Base-by-base conservation (phyloP, 169 alveolate genomes). In the Eimeria mitis region DNA sequence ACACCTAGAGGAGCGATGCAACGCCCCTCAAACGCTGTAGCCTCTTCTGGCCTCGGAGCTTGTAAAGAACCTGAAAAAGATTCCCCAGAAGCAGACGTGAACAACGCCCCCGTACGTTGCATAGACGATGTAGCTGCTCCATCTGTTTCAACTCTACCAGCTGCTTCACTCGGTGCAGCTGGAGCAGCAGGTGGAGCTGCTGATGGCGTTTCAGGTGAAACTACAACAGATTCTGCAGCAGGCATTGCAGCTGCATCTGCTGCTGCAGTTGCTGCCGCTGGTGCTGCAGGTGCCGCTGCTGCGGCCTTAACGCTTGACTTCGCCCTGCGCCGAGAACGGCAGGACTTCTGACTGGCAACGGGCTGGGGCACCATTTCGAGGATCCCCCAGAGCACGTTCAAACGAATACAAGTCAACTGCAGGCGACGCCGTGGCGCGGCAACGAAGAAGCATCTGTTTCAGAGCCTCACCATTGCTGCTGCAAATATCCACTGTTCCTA, bases 271-370 rank as follows among this genome's bases (percentile, higher is more conserved):
- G 63, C 40, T 7, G 54, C 49, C 0, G 52, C 49, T 73, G 31
- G 40, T 59, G 73, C 47, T 85, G 91, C 79, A n/a, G 91, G 76
- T 61, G 79, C 78, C 40, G 78, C 91, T 34, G 65, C 91, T 59
- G 91, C 40, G 63, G 91, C 78, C 9, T 34, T 16, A 16, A 19
- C 59, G 56, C n/a, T 40, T 44, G 61, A 61, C 91, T 61, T 61
- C 63, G 59, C 23, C 78, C 23, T 14, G 23, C 91, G 91, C 91
- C 91, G 79, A 19, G 91, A n/a, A 44, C 44, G 70, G 37, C 83
- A 28, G 37, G 52, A 28, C 52, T 68, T 42, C 70, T 63, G 81
- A 68, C 47, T 68, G 78, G 49, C 23, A 68, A 16, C 78, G 8
- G 25, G 25, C n/a, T 68, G 78, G 78, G 78, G 49, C 44, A 44